Evolutionary conservation across 768 basidiomycete species (phyloP).

Genomic region (Mycena rebaudengoi): DNA sequence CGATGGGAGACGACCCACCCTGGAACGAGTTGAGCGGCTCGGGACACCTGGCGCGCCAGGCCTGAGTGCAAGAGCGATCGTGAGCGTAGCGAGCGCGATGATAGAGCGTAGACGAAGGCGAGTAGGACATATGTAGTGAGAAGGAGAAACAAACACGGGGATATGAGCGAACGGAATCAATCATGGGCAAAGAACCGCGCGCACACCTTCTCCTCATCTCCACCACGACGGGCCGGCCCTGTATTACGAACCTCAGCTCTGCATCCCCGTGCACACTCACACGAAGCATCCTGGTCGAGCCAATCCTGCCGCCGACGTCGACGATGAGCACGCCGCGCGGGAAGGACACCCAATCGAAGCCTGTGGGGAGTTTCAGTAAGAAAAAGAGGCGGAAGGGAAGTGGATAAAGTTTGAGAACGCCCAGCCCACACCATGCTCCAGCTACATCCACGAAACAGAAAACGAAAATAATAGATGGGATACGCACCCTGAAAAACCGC

Average conservation of each 20-base stretch:
- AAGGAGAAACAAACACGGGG: too few relatives aligned
- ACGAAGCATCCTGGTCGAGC: constrained; percentile 49
- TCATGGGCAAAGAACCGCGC: neutral
- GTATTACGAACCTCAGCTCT: constrained; percentile 53
- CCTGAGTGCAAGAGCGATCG: constrained; percentile 40
- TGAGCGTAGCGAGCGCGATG: too few relatives aligned
- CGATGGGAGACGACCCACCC: constrained; percentile 44
- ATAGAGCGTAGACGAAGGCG: too few relatives aligned
- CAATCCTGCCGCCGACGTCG: constrained; percentile 70
- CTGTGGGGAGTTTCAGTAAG: constrained; percentile 42
- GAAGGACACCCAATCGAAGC: constrained; percentile 60
- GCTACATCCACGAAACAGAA: neutral
- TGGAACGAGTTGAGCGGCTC: constrained; percentile 67
- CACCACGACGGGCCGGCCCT: constrained; percentile 60
- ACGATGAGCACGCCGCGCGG: constrained; percentile 56
- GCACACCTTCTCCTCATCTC: constrained; percentile 45
- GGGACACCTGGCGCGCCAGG: constrained; percentile 68
- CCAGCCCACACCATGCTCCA: too few relatives aligned
- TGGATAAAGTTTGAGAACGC: too few relatives aligned
- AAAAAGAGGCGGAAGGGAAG: too few relatives aligned
- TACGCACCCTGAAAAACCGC: constrained; percentile 62
- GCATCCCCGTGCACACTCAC: constrained; percentile 38
- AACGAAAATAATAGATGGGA: neutral
- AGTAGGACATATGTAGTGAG: too few relatives aligned
- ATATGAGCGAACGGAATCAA: too few relatives aligned